Evolutionary conservation across 129 eudicot species (phyloP).

Genomic region (Calendula officinalis): DNA sequence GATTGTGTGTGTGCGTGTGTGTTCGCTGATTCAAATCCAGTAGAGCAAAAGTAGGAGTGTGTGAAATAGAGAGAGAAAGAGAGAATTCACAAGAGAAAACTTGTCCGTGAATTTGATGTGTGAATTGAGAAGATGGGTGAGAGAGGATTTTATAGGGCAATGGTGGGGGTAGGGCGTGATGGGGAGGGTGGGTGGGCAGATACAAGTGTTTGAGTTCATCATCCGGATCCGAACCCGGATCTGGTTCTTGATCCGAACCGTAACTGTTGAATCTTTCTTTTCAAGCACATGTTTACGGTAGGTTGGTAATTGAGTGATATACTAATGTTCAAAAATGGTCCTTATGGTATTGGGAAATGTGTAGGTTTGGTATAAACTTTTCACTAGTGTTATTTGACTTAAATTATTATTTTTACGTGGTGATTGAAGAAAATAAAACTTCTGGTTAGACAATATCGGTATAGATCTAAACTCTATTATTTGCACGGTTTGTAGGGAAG

Average conservation of each 20-base stretch:
- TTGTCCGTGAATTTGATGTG: slow-evolving; percentile 30
- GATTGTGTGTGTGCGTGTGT: not conserved
- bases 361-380: not conserved
- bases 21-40: slow-evolving; percentile 32
- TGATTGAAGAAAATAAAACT: no score
- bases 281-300: slow-evolving; percentile 20
- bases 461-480: no score
- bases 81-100: slow-evolving; percentile 18
- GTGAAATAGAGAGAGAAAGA: not conserved
- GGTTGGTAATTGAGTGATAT: no score
- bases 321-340: not conserved
- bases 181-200: slow-evolving; percentile 31
- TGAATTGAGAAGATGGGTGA: slow-evolving; percentile 15
- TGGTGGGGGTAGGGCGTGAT: slow-evolving; percentile 34
- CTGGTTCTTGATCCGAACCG: slow-evolving; percentile 10
- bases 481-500: no score
- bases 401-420: no score
- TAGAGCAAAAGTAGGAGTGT: slow-evolving; percentile 25
- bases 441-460: no score
- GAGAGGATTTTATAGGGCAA: slow-evolving; percentile 36
- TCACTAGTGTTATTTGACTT: no score
- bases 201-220: not conserved
- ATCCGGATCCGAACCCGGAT: slow-evolving; percentile 14
- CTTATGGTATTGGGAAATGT: not conserved
- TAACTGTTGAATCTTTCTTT: slow-evolving; percentile 11